These are phyloP conservation scores for Cinnamomum chago DNA, from an alignment of 164 flowering plant species.

Conservation along the genomic window DNA sequence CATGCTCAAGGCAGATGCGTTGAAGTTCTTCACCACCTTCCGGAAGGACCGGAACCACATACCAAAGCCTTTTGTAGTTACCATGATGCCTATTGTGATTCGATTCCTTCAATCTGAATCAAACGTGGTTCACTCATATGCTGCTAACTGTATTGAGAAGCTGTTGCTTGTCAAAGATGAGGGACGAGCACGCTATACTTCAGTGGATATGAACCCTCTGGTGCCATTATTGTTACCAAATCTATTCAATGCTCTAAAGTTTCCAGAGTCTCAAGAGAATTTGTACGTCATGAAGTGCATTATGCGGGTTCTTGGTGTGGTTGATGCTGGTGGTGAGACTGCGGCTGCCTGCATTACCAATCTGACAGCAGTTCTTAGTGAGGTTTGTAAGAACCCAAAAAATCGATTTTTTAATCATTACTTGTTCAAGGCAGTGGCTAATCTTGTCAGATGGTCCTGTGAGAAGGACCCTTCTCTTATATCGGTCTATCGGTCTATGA, in stretches of 20 bases:
- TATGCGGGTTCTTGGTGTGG: slow-evolving; percentile 82
- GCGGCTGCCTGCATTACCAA: slow-evolving; percentile 66
- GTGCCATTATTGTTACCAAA: slow-evolving; percentile 57
- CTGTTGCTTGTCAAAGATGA: slow-evolving; percentile 85
- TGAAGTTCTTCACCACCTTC: slow-evolving; percentile 86
- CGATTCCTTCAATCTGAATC: slow-evolving; percentile 72
- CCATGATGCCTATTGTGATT: slow-evolving; percentile 61
- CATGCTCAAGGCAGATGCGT: slow-evolving; percentile 90
- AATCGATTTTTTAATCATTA: slow-evolving; percentile 86
- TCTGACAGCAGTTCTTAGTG: slow-evolving; percentile 54
- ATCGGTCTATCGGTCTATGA: slow-evolving; percentile 72
- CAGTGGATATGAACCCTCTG: slow-evolving; percentile 58
- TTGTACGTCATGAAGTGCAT: slow-evolving; percentile 88
- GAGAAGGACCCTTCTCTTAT: slow-evolving; percentile 62
- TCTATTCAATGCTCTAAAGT: slow-evolving; percentile 65
- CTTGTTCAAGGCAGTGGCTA: slow-evolving; percentile 82
- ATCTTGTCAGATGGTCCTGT: slow-evolving; percentile 69
- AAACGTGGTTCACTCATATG: slow-evolving; percentile 94
- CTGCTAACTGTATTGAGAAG: slow-evolving; percentile 91
- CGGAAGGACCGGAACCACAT: slow-evolving; percentile 60
- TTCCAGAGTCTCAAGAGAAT: slow-evolving; percentile 89
- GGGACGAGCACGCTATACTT: slow-evolving; percentile 49
- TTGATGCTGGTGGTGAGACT: slow-evolving; percentile 56
- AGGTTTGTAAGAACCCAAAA: slow-evolving; percentile 82
- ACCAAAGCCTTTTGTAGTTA: slow-evolving; percentile 46